Conservation (phyloP, 805 yeast genomes). For the Metschnikowia vanudenii region DNA sequence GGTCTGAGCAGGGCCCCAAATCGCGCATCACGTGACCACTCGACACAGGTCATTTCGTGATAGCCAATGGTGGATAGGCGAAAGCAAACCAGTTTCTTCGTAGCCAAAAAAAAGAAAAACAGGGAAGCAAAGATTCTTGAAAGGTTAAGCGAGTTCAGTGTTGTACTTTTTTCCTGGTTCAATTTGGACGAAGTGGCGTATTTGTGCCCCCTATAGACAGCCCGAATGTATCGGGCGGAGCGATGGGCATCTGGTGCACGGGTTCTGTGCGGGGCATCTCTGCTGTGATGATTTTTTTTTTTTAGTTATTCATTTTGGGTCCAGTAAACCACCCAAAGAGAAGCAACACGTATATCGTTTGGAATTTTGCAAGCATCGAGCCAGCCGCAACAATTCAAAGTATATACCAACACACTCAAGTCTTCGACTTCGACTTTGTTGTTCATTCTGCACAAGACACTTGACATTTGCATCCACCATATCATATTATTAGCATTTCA, state of each 20-base stretch:
- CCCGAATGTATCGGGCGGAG: not conserved
- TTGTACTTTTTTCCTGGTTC: not conserved
- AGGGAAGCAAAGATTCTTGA: not conserved
- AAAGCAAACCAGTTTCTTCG: not conserved
- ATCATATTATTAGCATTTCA: not conserved
- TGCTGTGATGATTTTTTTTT: slow-evolving; percentile 5
- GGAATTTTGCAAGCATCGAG: not conserved
- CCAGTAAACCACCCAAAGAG: not conserved
- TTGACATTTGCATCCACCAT: not conserved
- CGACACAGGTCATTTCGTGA: not conserved
- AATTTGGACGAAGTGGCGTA: not conserved
- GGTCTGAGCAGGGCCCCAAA: too few relatives aligned
- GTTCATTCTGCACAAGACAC: not conserved
- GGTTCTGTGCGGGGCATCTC: slow-evolving; percentile 12
- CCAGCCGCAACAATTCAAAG: too few relatives aligned
- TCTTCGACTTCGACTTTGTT: too few relatives aligned
- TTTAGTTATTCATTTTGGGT: not conserved
- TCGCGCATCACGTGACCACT: not conserved
- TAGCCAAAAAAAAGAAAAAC: not conserved
- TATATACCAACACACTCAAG: too few relatives aligned
- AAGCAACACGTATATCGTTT: not conserved
- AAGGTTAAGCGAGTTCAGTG: too few relatives aligned
- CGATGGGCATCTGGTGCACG: slow-evolving; percentile 16
- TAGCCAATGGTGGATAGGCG: not conserved
- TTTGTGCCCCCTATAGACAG: too few relatives aligned